phyloP scores from a whole-genome alignment of 345 rosid species.

The Gossypium anomalum region DNA sequence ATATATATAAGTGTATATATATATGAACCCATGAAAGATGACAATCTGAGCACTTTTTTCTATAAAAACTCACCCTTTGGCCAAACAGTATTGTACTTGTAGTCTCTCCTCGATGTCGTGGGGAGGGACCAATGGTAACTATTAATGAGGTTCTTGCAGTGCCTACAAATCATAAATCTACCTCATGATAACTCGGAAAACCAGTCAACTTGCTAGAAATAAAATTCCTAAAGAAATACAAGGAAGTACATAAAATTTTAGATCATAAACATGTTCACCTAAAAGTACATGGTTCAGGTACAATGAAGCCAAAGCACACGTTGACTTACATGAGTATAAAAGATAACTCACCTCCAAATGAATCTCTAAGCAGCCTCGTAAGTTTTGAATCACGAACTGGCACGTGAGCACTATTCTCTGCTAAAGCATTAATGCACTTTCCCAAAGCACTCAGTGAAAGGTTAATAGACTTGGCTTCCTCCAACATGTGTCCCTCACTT shows the following conservation, averaged over 20 bases:
- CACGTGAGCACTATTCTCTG: conserved; percentile 80
- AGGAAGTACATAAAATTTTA: neutral
- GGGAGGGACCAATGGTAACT: conserved; percentile 87
- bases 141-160: conserved; percentile 82
- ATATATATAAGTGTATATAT: neutral
- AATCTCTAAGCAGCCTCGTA: conserved; percentile 77
- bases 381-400: conserved; percentile 92
- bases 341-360: conserved; percentile 73
- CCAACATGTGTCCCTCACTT: conserved; percentile 82
- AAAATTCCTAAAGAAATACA: neutral
- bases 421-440: conserved; percentile 85
- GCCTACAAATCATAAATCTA: conserved; percentile 37
- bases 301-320: conserved; percentile 9
- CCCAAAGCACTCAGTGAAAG: conserved; percentile 88
- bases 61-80: conserved; percentile 59
- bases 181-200: neutral
- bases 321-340: neutral
- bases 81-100: conserved; percentile 85
- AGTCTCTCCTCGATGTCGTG: conserved; percentile 89
- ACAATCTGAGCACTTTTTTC: neutral
- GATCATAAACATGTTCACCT: neutral
- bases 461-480: conserved; percentile 91
- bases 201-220: neutral
- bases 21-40: neutral
- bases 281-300: conserved; percentile 11